Conservation (phyloP, 345 rosid species). For the Ricinus communis region DNA sequence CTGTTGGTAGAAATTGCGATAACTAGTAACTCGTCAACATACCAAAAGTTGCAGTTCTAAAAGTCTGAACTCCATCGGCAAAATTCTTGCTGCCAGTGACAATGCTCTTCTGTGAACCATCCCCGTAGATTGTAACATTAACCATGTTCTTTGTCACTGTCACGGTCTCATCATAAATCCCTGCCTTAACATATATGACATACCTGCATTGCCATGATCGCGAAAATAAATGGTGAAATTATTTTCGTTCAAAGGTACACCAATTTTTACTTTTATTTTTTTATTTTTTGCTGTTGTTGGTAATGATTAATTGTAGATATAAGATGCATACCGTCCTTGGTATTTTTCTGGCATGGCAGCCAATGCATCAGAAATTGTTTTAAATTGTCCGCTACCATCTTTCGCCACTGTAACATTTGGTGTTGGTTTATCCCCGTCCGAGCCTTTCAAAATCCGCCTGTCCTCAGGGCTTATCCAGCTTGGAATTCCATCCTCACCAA, state of each 20-base stretch:
- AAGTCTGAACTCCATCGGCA: constrained; percentile 56
- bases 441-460: constrained; percentile 53
- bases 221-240: neutral
- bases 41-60: constrained; percentile 67
- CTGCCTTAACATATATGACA: constrained; percentile 64
- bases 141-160: constrained; percentile 46
- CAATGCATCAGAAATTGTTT: constrained; percentile 61
- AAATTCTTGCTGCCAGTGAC: constrained; percentile 61
- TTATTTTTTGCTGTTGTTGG: too few relatives aligned
- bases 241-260: neutral
- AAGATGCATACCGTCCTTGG: constrained; percentile 49
- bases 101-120: constrained; percentile 80
- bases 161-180: constrained; percentile 65
- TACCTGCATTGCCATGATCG: constrained; percentile 40
- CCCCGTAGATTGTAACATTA: constrained; percentile 69
- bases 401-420: constrained; percentile 71
- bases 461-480: constrained; percentile 58
- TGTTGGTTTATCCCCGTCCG: constrained; percentile 25
- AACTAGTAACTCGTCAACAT: constrained; percentile 6
- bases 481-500: constrained; percentile 42
- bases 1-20: too few relatives aligned
- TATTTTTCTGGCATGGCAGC: constrained; percentile 55
- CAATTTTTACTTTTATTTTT: neutral
- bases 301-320: neutral
- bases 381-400: constrained; percentile 79